These are phyloP conservation scores for Musa itinerans DNA, from an alignment of 176 grass and related monocot genomes.

Conservation along the genomic window DNA sequence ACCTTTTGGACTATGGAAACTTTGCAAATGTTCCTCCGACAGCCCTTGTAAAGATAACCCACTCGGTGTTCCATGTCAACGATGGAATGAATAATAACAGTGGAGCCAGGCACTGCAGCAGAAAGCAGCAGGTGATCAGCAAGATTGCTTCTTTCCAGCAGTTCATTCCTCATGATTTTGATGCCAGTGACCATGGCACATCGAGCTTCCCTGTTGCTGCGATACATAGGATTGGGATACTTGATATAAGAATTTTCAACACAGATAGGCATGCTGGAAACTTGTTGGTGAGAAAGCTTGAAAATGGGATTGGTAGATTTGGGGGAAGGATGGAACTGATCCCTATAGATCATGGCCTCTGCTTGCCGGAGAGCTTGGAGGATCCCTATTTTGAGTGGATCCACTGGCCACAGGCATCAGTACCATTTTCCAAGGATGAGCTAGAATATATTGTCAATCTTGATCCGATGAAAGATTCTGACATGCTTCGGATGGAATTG, in stretches of 20 bases:
- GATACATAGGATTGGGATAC: constrained; percentile 19
- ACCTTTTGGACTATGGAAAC: constrained; percentile 16
- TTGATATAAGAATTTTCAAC: constrained; percentile 20
- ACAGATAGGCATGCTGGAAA: constrained; percentile 22
- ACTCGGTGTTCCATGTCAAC: constrained; percentile 15
- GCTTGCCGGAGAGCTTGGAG: constrained; percentile 20
- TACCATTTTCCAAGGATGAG: constrained; percentile 20
- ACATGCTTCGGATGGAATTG: constrained; percentile 15
- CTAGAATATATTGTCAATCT: constrained; percentile 13
- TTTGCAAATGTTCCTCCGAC: constrained; percentile 21
- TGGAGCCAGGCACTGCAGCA: neutral
- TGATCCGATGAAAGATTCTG: constrained; percentile 13
- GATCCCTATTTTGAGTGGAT: constrained; percentile 27
- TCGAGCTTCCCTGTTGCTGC: constrained; percentile 17
- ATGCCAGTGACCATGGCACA: constrained; percentile 17
- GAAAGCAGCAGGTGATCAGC: constrained; percentile 5
- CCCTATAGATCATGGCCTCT: constrained; percentile 22
- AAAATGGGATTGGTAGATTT: constrained; percentile 10
- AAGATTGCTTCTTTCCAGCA: constrained; percentile 20
- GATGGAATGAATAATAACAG: constrained; percentile 7
- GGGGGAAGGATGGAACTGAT: constrained; percentile 20
- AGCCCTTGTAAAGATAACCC: constrained; percentile 19
- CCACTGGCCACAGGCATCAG: constrained; percentile 14
- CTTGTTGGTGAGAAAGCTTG: constrained; percentile 13
- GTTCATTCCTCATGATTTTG: constrained; percentile 21